phyloP scores from a whole-genome alignment of 2,329 filamentous ascomycete genomes.

The Diaporthe vaccinii region DNA sequence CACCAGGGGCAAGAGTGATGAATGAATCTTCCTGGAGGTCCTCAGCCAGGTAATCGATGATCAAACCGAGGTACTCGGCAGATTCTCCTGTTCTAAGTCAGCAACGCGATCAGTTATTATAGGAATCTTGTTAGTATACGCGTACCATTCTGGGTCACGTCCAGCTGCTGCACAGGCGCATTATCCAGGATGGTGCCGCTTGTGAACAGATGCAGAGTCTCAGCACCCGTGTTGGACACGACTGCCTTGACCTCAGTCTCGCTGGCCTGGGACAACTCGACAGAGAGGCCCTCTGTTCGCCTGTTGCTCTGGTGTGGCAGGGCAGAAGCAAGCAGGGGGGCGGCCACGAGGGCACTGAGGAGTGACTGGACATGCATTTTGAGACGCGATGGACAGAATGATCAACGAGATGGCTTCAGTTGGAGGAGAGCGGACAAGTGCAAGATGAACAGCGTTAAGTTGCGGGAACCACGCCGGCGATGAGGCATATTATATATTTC shows the following conservation, averaged over 20 bases:
- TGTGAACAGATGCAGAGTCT: conserved; percentile 29
- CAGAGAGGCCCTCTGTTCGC: background rate
- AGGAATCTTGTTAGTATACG: too few species aligned
- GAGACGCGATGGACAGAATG: background rate
- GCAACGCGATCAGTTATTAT: background rate
- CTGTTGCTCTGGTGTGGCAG: conserved; percentile 30
- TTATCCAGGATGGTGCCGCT: conserved; percentile 31
- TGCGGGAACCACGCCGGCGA: background rate
- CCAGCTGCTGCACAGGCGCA: conserved; percentile 27
- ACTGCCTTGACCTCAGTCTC: conserved; percentile 23
- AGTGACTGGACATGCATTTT: conserved; percentile 17
- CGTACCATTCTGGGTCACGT: conserved; percentile 25
- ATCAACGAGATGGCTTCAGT: background rate
- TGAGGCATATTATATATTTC: background rate
- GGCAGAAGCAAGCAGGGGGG: conserved; percentile 20
- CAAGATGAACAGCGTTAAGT: background rate
- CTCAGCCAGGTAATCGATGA: conserved; percentile 21
- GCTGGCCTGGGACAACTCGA: conserved; percentile 27
- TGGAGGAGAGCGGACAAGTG: too few species aligned
- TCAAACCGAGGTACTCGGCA: conserved; percentile 20
- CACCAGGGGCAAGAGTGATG: conserved; percentile 31
- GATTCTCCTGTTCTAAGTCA: background rate
- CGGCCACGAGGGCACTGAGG: conserved; percentile 23
- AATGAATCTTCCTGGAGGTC: conserved; percentile 29
- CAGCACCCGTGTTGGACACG: conserved; percentile 27